Evolutionary conservation across 345 rosid species (phyloP).

Genomic region (Brassica nigra): DNA sequence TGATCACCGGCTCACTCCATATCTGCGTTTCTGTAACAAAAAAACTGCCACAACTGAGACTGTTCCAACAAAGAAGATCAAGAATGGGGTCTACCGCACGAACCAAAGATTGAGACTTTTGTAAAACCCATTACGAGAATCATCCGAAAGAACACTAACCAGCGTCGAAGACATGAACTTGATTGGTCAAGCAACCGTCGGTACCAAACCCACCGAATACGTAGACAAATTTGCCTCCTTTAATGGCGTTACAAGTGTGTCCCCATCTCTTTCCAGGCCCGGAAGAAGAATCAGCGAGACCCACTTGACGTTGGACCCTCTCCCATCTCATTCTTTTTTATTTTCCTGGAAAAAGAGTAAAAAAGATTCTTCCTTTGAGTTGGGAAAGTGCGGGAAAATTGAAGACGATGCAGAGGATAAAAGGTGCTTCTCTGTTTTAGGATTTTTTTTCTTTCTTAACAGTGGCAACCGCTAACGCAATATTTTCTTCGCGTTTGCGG

Average conservation of each 20-base stretch:
- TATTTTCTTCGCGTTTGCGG: not conserved
- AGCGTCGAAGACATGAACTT: constrained; percentile 87
- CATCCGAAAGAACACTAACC: constrained; percentile 47
- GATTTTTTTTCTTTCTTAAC: not conserved
- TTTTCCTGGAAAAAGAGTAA: constrained; percentile 1
- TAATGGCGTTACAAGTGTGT: constrained; percentile 91
- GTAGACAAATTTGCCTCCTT: constrained; percentile 82
- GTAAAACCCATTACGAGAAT: constrained; percentile 6
- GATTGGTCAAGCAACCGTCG: constrained; percentile 83
- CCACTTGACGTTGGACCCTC: constrained; percentile 43
- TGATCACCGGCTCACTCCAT: constrained; percentile 75
- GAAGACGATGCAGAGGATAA: constrained; percentile 37
- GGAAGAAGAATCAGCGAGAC: constrained; percentile 36
- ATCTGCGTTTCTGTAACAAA: constrained; percentile 58
- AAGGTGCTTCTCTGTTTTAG: constrained; percentile 22
- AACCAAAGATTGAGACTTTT: not conserved
- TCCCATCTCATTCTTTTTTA: constrained; percentile 74
- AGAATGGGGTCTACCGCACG: no score
- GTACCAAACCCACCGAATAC: constrained; percentile 89
- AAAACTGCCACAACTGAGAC: constrained; percentile 15
- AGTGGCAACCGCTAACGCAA: not conserved
- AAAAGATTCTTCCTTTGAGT: constrained; percentile 19
- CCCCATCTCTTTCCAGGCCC: constrained; percentile 98
- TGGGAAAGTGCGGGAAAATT: constrained; percentile 40
- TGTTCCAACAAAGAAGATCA: not conserved